phyloP scores from a whole-genome alignment of 2,329 filamentous ascomycete genomes.

The Hypoxylon sp. region DNA sequence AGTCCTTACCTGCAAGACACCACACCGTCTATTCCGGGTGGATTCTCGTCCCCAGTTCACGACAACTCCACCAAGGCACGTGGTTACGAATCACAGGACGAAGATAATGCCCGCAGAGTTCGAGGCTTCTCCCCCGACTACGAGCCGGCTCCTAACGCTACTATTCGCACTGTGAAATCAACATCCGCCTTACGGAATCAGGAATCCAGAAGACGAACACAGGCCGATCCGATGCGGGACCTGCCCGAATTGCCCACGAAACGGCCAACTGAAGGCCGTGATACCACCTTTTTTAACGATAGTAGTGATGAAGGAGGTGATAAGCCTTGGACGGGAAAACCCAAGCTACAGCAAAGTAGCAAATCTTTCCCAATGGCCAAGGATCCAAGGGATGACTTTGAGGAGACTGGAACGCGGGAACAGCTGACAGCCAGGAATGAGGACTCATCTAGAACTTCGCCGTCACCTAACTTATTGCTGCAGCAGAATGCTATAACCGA shows the following conservation, averaged over 20 bases:
- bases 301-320: conserved; percentile 60
- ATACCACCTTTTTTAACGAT: conserved; percentile 61
- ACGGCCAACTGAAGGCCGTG: conserved; percentile 38
- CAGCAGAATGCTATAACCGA: conserved; percentile 33
- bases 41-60: conserved; percentile 31
- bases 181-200: conserved; percentile 50
- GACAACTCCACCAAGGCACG: conserved; percentile 39
- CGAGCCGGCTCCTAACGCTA: conserved; percentile 74
- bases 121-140: conserved; percentile 80
- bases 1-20: conserved; percentile 72
- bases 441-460: conserved; percentile 24
- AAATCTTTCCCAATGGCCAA: conserved; percentile 24
- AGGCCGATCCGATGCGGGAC: conserved; percentile 39
- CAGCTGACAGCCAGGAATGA: conserved; percentile 10
- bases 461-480: conserved; percentile 34
- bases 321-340: conserved; percentile 4
- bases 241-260: conserved; percentile 41
- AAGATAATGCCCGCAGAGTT: conserved; percentile 49
- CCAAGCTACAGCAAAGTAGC: conserved; percentile 17
- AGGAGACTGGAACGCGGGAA: conserved; percentile 9
- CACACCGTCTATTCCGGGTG: conserved; percentile 28
- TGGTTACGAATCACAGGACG: conserved; percentile 39
- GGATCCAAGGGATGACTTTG: conserved; percentile 9
- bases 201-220: conserved; percentile 39
- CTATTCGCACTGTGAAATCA: conserved; percentile 70